Percentiles rank a stretch among this genome's conserved stretches.
Conservation (phyloP, 1,139 yeast species). For the Cylindricascospora bacillispora region DNA sequence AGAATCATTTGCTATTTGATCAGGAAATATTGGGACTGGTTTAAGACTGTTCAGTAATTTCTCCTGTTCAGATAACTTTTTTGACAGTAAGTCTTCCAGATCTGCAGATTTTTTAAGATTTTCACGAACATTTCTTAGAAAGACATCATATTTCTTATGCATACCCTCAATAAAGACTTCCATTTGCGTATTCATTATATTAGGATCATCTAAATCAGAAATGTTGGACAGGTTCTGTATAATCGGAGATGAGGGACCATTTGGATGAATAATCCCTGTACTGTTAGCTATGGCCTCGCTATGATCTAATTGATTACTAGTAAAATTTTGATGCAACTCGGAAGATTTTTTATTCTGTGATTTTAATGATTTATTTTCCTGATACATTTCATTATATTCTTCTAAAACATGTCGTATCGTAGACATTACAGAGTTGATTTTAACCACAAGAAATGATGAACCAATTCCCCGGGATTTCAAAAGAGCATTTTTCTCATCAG, state of each 20-base stretch:
- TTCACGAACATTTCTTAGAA: constrained; percentile 15
- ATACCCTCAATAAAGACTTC: constrained; percentile 20
- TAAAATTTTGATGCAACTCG: too few species aligned
- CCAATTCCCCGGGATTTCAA: constrained; percentile 20
- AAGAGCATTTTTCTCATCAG: constrained; percentile 22
- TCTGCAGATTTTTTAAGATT: constrained; percentile 13
- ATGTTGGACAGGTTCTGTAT: constrained; percentile 4
- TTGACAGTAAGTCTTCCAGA: constrained; percentile 11
- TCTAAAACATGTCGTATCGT: constrained; percentile 7
- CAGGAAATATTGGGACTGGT: too few species aligned
- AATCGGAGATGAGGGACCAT: not conserved
- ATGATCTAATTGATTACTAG: too few species aligned
- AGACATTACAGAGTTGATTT: constrained; percentile 22
- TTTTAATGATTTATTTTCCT: too few species aligned
- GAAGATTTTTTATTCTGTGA: too few species aligned
- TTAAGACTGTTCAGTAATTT: constrained; percentile 7
- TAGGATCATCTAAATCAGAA: constrained; percentile 2
- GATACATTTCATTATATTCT: too few species aligned
- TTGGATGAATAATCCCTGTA: constrained; percentile 5
- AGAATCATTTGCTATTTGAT: constrained; percentile 6
- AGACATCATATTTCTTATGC: constrained; percentile 21
- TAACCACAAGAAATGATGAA: constrained; percentile 24
- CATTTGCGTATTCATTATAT: constrained; percentile 13
- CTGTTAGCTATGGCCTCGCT: constrained; percentile 7
- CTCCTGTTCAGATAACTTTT: constrained; percentile 15